Evolutionary conservation across 495 filamentous ascomycete species (phyloP), one percentile per base, ranked within the genome.

Genomic region (Penicillium pancosmium): DNA sequence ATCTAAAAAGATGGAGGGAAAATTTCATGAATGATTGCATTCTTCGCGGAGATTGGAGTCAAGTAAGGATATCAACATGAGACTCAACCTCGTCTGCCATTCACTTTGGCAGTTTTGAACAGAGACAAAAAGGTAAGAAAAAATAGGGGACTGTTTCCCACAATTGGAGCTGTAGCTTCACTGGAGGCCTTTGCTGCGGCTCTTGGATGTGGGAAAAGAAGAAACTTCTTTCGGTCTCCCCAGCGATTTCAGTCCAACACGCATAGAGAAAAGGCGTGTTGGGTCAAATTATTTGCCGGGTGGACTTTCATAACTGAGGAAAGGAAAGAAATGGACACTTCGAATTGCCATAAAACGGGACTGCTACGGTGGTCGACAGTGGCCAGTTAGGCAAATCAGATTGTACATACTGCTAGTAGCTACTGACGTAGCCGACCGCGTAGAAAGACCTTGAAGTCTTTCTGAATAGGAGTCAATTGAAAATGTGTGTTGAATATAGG

Each of bases 271-370:
- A 52, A 60, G 36, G 78, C 73, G 65, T 74, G 77, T 63, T 66
- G 76, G 80, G 87, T 82, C 87, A 87, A 88, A 86, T 85, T 88
- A 81, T 75, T 62, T 65, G 68, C 80, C 80, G 82, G 85, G 83
- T 85, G 54, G 71, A 88, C 83, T 88, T 88, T 87, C 79, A 73
- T 68, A 69, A 68, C 56, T 63, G 38, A 64, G 67, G 73, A 65
- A 68, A 71, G 60, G 65, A 69, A 63, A 60, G 62, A 50, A 64
- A 35, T 54, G 55, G 53, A 11, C 35, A 21, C 23, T 36, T 49
- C 41, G 52, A 18, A 18, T 44, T 10, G 41, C 16, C 41, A 44
- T 44, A 16, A 44, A 44, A 16, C 41, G 41, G 41, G 16, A 19
- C 16, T 44, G 41, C 41, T 44, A 44, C 41, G 41, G 41, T 44